Conservation (phyloP, 176 grass and related monocot species). For the Chloris gayana region DNA sequence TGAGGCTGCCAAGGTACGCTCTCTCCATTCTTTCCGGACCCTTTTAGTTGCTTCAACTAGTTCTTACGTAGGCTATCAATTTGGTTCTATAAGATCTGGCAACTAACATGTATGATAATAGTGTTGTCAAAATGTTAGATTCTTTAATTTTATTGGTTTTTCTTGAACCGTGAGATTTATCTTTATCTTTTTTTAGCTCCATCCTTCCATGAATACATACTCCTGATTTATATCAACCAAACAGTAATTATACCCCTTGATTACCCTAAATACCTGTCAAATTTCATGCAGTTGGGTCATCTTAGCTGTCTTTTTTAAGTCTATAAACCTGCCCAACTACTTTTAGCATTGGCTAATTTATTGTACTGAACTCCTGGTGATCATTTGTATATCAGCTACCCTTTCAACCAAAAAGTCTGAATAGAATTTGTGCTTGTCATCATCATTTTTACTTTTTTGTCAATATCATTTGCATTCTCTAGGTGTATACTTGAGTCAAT, state of each 20-base stretch:
- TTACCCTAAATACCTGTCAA: too few species aligned
- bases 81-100: too few species aligned
- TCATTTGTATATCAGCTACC: not conserved
- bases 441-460: not conserved
- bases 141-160: too few species aligned
- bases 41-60: not conserved
- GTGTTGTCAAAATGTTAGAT: too few species aligned
- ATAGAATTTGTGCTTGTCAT: not conserved
- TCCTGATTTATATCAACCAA: not conserved
- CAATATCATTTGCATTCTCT: not conserved
- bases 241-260: too few species aligned
- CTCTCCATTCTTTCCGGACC: not conserved
- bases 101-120: not conserved
- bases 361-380: not conserved
- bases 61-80: not conserved
- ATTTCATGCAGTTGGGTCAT: too few species aligned
- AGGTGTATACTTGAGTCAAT: not conserved
- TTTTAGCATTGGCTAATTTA: not conserved
- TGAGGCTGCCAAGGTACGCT: conserved; percentile 59
- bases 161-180: not conserved
- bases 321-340: not conserved
- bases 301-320: too few species aligned
- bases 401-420: not conserved
- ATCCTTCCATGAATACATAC: not conserved
- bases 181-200: too few species aligned